A percentile compares a stretch with the other conserved stretches of the same genome.
Evolutionary conservation across 1,284 basidiomycete genomes (phyloP).

Genomic region (Ceratobasidium sp.): DNA sequence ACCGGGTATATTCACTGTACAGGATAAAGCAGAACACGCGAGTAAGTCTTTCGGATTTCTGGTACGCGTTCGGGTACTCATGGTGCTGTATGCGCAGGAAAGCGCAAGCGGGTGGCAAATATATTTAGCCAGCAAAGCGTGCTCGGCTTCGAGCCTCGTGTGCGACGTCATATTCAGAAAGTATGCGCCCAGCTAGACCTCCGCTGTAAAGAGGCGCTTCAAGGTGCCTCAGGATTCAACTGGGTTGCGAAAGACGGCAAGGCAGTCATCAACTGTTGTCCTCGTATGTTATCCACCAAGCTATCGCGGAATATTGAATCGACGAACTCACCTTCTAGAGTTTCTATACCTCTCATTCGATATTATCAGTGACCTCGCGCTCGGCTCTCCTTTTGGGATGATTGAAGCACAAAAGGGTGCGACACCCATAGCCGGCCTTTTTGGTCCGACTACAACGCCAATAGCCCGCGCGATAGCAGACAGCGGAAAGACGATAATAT

Average conservation of each 20-base stretch:
- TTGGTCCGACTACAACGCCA: background rate
- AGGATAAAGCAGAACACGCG: background rate
- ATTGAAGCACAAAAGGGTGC: constrained; percentile 43
- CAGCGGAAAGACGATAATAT: constrained; percentile 41
- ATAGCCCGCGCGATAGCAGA: constrained; percentile 55
- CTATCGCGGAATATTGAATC: background rate
- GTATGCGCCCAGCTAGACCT: background rate
- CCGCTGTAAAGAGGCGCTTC: background rate
- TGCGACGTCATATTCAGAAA: background rate
- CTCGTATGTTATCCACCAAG: background rate
- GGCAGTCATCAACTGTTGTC: constrained; percentile 41
- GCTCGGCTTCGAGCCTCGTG: background rate
- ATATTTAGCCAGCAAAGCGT: constrained; percentile 9
- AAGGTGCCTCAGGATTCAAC: constrained; percentile 51
- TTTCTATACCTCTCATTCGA: background rate
- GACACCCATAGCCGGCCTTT: background rate
- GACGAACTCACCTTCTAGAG: background rate
- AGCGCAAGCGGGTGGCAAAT: background rate
- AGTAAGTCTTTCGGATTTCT: background rate
- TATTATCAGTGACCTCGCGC: constrained; percentile 49
- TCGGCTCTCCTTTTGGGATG: constrained; percentile 57
- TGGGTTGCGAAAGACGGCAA: background rate
- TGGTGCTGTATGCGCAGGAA: background rate
- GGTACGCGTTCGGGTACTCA: constrained; percentile 42
- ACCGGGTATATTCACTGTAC: background rate